These are phyloP conservation scores for Agrocybe pediades DNA, from an alignment of 768 basidiomycete genomes.

Conservation along the genomic window DNA sequence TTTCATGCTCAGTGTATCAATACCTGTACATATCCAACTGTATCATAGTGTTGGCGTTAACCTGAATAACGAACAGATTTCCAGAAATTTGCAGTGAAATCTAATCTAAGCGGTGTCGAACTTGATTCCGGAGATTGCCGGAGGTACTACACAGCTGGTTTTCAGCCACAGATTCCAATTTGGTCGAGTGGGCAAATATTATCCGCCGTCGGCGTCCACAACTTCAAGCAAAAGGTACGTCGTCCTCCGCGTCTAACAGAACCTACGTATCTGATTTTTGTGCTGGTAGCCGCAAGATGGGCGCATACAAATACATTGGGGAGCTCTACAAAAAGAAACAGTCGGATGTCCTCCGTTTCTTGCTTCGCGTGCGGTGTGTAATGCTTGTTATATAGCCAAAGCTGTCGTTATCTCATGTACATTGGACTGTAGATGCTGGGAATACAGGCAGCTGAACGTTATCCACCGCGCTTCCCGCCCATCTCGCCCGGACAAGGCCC, in stretches of 20 bases:
- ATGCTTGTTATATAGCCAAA: neutral
- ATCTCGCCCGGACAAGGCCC: constrained; percentile 98
- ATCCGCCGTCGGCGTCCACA: constrained; percentile 33
- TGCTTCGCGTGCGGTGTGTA: constrained; percentile 90
- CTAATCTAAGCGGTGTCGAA: neutral
- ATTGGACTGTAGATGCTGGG: constrained; percentile 76
- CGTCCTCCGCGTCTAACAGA: constrained; percentile 18
- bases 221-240: constrained; percentile 40
- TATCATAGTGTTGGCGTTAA: neutral
- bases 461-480: constrained; percentile 98
- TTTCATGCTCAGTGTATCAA: neutral
- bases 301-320: constrained; percentile 94
- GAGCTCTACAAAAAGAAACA: constrained; percentile 99
- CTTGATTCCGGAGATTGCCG: constrained; percentile 33
- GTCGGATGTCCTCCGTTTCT: constrained; percentile 95
- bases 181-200: constrained; percentile 18
- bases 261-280: constrained; percentile 10
- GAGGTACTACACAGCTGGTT: constrained; percentile 38
- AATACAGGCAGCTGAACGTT: constrained; percentile 97
- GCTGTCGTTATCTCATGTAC: neutral
- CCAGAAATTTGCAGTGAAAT: neutral
- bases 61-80: neutral
- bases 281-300: constrained; percentile 64
- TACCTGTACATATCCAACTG: neutral
- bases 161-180: constrained; percentile 30